Evolutionary conservation across 352 stramenopile species (phyloP).

Genomic region (Pythium folliculosum): DNA sequence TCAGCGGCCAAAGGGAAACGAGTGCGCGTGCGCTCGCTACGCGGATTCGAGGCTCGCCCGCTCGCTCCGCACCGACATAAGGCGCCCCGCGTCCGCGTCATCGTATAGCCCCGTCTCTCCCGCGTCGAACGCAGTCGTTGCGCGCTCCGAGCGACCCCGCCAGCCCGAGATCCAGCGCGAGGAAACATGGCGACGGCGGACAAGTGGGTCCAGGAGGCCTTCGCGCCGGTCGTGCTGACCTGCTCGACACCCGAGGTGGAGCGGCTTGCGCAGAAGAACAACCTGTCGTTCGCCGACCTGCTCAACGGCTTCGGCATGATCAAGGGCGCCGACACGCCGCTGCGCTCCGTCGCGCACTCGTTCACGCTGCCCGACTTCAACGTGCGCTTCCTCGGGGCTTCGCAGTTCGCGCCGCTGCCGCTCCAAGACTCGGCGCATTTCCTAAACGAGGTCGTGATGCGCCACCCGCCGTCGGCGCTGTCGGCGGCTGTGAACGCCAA

Average conservation of each 20-base stretch:
- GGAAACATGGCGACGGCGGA: constrained; percentile 59
- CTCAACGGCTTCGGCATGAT: constrained; percentile 76
- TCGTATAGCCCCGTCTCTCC: neutral
- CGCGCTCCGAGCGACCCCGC: neutral
- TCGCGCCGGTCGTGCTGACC: constrained; percentile 79
- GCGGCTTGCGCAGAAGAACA: constrained; percentile 83
- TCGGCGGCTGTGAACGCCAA: constrained; percentile 14
- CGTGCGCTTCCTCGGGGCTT: constrained; percentile 70
- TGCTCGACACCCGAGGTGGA: constrained; percentile 76
- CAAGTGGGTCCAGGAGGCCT: constrained; percentile 76
- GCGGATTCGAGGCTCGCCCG: neutral
- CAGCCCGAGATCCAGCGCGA: constrained; percentile 10
- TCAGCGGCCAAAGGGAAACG: neutral
- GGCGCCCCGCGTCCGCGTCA: neutral
- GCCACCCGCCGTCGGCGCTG: constrained; percentile 39
- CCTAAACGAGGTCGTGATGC: constrained; percentile 67
- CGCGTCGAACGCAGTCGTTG: neutral
- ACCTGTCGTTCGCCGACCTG: constrained; percentile 68
- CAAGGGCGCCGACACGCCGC: constrained; percentile 58
- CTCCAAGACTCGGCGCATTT: constrained; percentile 55
- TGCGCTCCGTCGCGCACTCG: constrained; percentile 76
- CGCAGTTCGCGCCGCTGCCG: constrained; percentile 49
- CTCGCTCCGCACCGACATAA: neutral
- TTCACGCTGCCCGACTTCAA: constrained; percentile 66
- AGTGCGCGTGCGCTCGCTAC: neutral